phyloP scores from a whole-genome alignment of 345 rosid genomes.

The Mercurialis annua region DNA sequence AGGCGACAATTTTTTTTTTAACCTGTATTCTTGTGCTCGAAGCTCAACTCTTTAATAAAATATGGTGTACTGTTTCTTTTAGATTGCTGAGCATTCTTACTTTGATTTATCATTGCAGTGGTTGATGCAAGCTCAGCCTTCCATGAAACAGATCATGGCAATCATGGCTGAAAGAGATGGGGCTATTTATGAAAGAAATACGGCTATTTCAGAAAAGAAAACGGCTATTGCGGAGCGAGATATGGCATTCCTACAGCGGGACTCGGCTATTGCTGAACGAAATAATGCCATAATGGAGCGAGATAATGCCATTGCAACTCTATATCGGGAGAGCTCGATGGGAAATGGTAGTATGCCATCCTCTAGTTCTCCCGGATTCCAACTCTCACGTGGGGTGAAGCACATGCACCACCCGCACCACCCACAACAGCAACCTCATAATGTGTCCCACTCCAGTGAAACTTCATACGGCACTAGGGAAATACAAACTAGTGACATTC shows the following conservation, averaged over 20 bases:
- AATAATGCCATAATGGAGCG: conserved; percentile 84
- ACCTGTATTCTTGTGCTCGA: background rate
- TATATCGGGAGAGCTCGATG: conserved; percentile 78
- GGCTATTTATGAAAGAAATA: conserved; percentile 83
- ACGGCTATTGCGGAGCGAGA: conserved; percentile 91
- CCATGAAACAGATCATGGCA: conserved; percentile 98
- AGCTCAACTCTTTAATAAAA: background rate
- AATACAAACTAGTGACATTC: conserved; percentile 44
- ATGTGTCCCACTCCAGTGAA: conserved; percentile 52
- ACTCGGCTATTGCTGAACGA: conserved; percentile 88
- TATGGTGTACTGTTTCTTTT: background rate
- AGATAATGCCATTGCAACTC: conserved; percentile 76
- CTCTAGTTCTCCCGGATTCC: conserved; percentile 71
- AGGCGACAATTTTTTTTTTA: background rate
- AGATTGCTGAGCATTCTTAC: conserved; percentile 15
- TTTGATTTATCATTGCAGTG: conserved; percentile 48
- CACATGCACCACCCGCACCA: conserved; percentile 79
- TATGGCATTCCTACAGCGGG: conserved; percentile 89
- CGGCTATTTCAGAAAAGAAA: conserved; percentile 88
- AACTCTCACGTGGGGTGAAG: conserved; percentile 80
- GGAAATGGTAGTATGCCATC: conserved; percentile 43
- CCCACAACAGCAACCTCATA: conserved; percentile 63
- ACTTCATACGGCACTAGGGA: conserved; percentile 56
- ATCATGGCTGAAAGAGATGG: conserved; percentile 97
- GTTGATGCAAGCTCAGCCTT: conserved; percentile 93